Percentiles rank a stretch among this genome's conserved stretches.
Evolutionary conservation across 2,329 filamentous ascomycete species (phyloP).

Genomic region (Aspergillus sp.): DNA sequence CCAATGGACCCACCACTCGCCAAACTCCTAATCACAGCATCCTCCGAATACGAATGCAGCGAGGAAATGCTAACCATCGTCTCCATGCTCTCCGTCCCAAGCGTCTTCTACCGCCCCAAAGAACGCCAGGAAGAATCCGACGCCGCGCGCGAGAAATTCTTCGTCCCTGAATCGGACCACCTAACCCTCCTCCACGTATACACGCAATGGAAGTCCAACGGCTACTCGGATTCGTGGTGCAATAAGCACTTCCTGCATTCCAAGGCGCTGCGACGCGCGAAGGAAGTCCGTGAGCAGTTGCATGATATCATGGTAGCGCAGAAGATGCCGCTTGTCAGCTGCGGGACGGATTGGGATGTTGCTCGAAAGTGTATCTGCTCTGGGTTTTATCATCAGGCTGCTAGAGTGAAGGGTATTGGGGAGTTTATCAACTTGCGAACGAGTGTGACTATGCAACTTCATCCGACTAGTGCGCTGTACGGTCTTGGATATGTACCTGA

Average conservation of each 20-base stretch:
- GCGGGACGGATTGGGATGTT: slow-evolving; percentile 94
- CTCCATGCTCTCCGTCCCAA: slow-evolving; percentile 93
- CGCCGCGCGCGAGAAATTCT: slow-evolving; percentile 92
- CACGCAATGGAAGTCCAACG: slow-evolving; percentile 88
- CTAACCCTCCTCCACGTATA: slow-evolving; percentile 94
- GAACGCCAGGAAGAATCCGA: slow-evolving; percentile 96
- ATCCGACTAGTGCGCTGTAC: slow-evolving; percentile 89
- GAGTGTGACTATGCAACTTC: slow-evolving; percentile 85
- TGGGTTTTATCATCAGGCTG: slow-evolving; percentile 96
- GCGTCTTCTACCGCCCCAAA: slow-evolving; percentile 93
- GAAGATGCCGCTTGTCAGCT: slow-evolving; percentile 79
- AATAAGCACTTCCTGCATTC: slow-evolving; percentile 86
- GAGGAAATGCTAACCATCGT: slow-evolving; percentile 99
- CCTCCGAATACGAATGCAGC: slow-evolving; percentile 81
- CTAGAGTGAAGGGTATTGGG: slow-evolving; percentile 89
- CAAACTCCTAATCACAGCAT: slow-evolving; percentile 87
- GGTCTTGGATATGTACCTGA: slow-evolving; percentile 90
- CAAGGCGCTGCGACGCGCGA: slow-evolving; percentile 85
- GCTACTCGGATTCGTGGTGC: slow-evolving; percentile 86
- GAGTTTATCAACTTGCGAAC: slow-evolving; percentile 97
- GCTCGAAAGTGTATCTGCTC: slow-evolving; percentile 95
- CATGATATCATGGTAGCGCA: slow-evolving; percentile 90
- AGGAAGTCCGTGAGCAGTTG: slow-evolving; percentile 90
- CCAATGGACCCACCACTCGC: slow-evolving; percentile 96
- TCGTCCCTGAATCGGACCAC: slow-evolving; percentile 95